Percentiles rank a stretch among this genome's conserved stretches.
Evolutionary conservation across 2,329 filamentous ascomycete species (phyloP).

Genomic region (Chaetomium globosum): DNA sequence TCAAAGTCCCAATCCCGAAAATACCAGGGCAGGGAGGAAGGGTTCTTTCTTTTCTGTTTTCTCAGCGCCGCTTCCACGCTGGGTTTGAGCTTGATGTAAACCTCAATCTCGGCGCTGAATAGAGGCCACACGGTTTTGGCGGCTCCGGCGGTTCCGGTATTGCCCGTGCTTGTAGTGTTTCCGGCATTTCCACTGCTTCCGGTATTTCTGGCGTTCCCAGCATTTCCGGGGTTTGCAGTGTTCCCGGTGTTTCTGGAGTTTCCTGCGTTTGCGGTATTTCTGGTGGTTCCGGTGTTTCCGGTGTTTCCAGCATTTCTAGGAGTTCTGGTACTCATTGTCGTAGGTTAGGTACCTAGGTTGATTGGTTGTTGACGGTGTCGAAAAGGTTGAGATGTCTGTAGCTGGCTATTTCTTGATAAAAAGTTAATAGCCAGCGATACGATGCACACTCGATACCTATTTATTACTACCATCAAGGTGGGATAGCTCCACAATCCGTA

Average conservation of each 20-base stretch:
- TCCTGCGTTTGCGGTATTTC: not conserved
- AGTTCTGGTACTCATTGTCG: not conserved
- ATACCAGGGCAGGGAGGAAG: not conserved
- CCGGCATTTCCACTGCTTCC: too few relatives aligned
- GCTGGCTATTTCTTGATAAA: not conserved
- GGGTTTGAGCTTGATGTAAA: not conserved
- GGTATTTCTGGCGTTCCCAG: too few relatives aligned
- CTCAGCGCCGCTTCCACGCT: not conserved
- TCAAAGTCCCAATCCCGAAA: not conserved
- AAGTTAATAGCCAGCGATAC: too few relatives aligned
- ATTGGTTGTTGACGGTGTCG: not conserved
- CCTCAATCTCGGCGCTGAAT: not conserved
- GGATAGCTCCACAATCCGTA: too few relatives aligned
- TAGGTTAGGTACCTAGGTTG: not conserved
- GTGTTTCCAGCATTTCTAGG: too few relatives aligned
- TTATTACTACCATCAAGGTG: not conserved
- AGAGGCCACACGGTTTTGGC: not conserved
- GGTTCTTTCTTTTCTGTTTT: not conserved
- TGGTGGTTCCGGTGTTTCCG: not conserved
- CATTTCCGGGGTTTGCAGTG: too few relatives aligned
- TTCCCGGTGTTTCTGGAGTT: too few relatives aligned
- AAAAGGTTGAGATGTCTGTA: not conserved
- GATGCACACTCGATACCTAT: not conserved
- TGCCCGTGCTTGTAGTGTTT: too few relatives aligned
- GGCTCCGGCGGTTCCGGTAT: not conserved